Conservation (phyloP, 2,329 filamentous ascomycete species). For the Metarhizium robertsii region DNA sequence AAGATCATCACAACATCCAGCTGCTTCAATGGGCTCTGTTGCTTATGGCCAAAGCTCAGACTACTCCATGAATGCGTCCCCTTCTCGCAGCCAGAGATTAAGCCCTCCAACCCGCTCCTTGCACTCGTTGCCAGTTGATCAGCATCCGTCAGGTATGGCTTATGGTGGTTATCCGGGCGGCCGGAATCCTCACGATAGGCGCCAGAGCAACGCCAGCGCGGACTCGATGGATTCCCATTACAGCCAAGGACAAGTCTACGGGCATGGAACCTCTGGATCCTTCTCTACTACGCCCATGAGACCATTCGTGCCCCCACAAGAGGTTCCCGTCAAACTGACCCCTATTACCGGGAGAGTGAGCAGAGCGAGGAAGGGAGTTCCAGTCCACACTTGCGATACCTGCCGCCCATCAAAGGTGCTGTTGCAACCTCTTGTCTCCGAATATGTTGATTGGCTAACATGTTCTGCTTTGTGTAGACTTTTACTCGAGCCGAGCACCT, state of each 20-base stretch:
- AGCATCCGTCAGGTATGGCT: constrained; percentile 14
- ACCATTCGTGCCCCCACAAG: constrained; percentile 29
- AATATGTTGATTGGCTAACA: neutral
- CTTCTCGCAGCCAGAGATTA: constrained; percentile 24
- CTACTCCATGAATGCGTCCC: constrained; percentile 18
- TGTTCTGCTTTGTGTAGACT: constrained; percentile 29
- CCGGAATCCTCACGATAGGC: constrained; percentile 17
- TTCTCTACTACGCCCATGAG: constrained; percentile 25
- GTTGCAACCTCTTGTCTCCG: constrained; percentile 2
- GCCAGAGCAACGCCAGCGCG: constrained; percentile 36
- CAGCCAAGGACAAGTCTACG: constrained; percentile 14
- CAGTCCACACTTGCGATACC: constrained; percentile 44
- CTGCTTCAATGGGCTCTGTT: constrained; percentile 23
- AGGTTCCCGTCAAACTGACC: constrained; percentile 39
- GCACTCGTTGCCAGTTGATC: constrained; percentile 15
- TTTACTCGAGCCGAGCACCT: constrained; percentile 55
- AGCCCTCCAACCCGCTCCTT: constrained; percentile 21
- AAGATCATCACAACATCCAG: constrained; percentile 19
- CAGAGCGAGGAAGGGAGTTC: constrained; percentile 50
- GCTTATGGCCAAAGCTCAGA: constrained; percentile 11
- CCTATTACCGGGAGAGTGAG: constrained; percentile 48
- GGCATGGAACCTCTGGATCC: constrained; percentile 11
- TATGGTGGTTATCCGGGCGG: constrained; percentile 15
- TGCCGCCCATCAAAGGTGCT: constrained; percentile 43
- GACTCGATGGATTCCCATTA: constrained; percentile 39